Conservation (phyloP, 2,329 filamentous ascomycete species). For the Mycosphaerella sp. region DNA sequence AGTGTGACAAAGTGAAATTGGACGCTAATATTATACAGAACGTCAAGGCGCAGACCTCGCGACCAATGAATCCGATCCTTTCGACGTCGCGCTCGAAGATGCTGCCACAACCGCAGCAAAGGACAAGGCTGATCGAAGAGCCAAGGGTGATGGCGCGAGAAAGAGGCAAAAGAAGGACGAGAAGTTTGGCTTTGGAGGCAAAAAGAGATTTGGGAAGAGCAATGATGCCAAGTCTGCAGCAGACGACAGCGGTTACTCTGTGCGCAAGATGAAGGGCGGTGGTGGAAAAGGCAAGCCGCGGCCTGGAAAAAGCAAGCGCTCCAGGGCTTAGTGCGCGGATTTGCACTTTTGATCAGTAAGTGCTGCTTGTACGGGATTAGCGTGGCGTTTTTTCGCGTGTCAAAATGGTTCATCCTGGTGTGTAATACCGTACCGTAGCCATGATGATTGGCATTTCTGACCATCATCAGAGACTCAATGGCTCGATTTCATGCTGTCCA, state of each 20-base stretch:
- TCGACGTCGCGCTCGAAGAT: conserved; percentile 80
- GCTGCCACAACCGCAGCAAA: conserved; percentile 49
- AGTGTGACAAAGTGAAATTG: not conserved
- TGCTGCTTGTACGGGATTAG: conserved; percentile 5
- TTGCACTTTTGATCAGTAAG: not conserved
- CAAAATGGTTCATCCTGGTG: conserved; percentile 2
- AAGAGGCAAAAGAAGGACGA: conserved; percentile 93
- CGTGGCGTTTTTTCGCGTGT: conserved; percentile 6
- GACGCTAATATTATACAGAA: conserved; percentile 51
- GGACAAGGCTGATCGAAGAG: conserved; percentile 38
- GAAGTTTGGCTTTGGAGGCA: conserved; percentile 93
- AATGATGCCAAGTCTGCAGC: conserved; percentile 77
- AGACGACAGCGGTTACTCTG: conserved; percentile 74
- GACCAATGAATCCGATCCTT: conserved; percentile 73
- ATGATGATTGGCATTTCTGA: not conserved
- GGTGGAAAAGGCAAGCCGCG: conserved; percentile 32
- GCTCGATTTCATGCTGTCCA: too few relatives aligned
- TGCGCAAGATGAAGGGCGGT: conserved; percentile 73
- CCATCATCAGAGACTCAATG: not conserved
- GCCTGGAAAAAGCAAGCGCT: conserved; percentile 40
- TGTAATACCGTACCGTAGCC: not conserved
- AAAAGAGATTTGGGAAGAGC: conserved; percentile 88
- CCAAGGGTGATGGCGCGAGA: conserved; percentile 38
- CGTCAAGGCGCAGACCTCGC: conserved; percentile 67
- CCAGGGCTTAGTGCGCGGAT: conserved; percentile 16